Evolutionary conservation across 2,329 filamentous ascomycete species (phyloP).

Genomic region (Aspergillus alliaceus): DNA sequence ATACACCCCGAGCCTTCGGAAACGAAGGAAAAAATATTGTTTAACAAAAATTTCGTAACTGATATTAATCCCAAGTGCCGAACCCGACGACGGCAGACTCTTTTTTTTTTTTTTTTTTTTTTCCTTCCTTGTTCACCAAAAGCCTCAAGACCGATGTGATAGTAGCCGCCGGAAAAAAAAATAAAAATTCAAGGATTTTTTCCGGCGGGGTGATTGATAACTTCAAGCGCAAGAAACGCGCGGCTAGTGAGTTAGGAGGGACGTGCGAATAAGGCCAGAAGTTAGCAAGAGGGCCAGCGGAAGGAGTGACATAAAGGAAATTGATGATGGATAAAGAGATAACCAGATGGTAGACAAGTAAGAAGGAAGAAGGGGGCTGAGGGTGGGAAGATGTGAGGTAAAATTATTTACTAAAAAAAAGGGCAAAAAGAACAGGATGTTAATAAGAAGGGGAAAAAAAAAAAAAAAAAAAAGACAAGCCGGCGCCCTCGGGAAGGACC

Average conservation of each 20-base stretch:
- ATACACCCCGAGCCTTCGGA: conserved; percentile 3
- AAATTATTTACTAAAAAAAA: conserved; percentile 40
- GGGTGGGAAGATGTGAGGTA: conserved; percentile 37
- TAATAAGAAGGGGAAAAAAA: conserved; percentile 19
- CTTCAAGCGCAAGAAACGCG: conserved; percentile 37
- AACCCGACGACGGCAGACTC: background rate
- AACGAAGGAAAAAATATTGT: conserved; percentile 4
- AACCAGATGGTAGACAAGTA: conserved; percentile 23
- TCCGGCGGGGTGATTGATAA: conserved; percentile 15
- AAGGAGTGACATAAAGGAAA: conserved; percentile 43
- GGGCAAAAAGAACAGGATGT: conserved; percentile 27
- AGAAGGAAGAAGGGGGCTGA: conserved; percentile 18
- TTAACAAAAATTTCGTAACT: background rate
- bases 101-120: background rate
- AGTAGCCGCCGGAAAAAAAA: conserved; percentile 2
- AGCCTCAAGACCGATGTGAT: background rate
- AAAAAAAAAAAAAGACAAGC: background rate
- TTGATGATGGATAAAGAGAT: conserved; percentile 31
- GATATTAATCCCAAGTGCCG: background rate
- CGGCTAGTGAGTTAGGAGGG: conserved; percentile 40
- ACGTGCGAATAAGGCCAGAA: conserved; percentile 35
- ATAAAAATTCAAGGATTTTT: conserved; percentile 13
- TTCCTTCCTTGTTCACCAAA: background rate
- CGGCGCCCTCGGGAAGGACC: background rate
- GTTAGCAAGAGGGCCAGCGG: conserved; percentile 18